Conservation (phyloP, 2,329 filamentous ascomycete species). For the Pseudocercospora fuligena region DNA sequence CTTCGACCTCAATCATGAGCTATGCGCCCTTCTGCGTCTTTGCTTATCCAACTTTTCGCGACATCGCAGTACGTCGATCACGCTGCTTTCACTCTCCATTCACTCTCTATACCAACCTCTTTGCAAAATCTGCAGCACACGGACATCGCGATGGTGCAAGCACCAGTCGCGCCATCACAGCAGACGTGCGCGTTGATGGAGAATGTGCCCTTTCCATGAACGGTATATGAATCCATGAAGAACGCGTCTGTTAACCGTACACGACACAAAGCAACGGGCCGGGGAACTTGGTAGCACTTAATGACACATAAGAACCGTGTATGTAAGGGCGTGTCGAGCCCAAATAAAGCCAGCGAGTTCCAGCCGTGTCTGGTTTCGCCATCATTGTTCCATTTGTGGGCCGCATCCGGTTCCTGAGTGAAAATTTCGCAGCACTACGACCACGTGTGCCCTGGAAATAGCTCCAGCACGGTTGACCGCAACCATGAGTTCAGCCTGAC, state of each 20-base stretch:
- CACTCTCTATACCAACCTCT: neutral
- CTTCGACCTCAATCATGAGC: neutral
- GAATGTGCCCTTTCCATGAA: slow-evolving; percentile 1
- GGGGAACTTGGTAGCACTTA: neutral
- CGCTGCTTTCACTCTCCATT: neutral
- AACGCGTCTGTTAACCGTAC: neutral
- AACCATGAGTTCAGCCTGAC: neutral
- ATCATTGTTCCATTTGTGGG: no score
- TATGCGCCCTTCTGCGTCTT: neutral
- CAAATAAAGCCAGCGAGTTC: neutral
- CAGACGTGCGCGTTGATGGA: neutral
- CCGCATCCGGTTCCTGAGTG: no score
- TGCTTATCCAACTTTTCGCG: neutral
- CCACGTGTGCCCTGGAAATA: slow-evolving; percentile 5
- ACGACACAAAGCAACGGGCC: neutral
- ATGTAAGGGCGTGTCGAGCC: no score
- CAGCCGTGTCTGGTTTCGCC: no score
- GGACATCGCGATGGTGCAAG: neutral
- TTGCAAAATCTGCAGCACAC: neutral
- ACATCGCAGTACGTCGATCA: neutral
- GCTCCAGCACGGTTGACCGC: neutral
- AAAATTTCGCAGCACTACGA: neutral
- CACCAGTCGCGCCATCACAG: neutral
- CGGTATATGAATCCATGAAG: neutral
- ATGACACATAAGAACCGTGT: slow-evolving; percentile 4